Evolutionary conservation across 148 eudicot species (phyloP).

Genomic region (Rhododendron ferrugineum): DNA sequence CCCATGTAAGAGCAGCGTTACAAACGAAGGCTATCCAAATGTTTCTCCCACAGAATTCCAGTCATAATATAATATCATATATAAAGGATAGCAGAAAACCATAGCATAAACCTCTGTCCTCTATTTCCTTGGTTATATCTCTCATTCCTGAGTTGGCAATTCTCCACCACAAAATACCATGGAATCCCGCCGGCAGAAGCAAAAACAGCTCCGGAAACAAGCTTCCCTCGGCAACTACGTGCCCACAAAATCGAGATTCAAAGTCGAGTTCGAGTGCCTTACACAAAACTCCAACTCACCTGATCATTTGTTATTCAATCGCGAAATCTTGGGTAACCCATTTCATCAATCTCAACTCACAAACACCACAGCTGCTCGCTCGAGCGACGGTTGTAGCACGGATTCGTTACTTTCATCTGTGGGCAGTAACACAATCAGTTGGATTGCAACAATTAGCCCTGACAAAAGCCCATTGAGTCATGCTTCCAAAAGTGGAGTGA

Average conservation of each 20-base stretch:
- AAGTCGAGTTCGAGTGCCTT: slow-evolving; percentile 37
- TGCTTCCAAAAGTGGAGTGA: not conserved
- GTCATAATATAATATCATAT: not conserved
- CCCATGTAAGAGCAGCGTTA: not conserved
- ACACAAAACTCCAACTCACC: slow-evolving; percentile 44
- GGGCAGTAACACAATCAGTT: slow-evolving; percentile 14
- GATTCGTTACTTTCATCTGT: not conserved
- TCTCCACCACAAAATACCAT: not conserved
- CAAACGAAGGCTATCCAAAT: not conserved
- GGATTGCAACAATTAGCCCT: slow-evolving; percentile 44
- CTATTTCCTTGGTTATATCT: not conserved
- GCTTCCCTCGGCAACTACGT: not conserved
- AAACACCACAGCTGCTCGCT: slow-evolving; percentile 14
- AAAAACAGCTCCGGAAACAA: not conserved
- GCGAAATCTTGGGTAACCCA: slow-evolving; percentile 52
- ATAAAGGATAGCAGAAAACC: not conserved
- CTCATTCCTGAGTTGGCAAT: not conserved
- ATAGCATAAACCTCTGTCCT: not conserved
- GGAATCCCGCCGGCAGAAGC: not conserved
- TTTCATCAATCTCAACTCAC: slow-evolving; percentile 46
- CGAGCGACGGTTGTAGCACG: slow-evolving; percentile 40
- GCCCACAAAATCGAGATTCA: not conserved
- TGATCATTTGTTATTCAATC: slow-evolving; percentile 63
- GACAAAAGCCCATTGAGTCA: slow-evolving; percentile 14
- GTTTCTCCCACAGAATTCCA: not conserved